Evolutionary conservation across 495 filamentous ascomycete genomes (phyloP).

Genomic region (Neurospora tetraspora): DNA sequence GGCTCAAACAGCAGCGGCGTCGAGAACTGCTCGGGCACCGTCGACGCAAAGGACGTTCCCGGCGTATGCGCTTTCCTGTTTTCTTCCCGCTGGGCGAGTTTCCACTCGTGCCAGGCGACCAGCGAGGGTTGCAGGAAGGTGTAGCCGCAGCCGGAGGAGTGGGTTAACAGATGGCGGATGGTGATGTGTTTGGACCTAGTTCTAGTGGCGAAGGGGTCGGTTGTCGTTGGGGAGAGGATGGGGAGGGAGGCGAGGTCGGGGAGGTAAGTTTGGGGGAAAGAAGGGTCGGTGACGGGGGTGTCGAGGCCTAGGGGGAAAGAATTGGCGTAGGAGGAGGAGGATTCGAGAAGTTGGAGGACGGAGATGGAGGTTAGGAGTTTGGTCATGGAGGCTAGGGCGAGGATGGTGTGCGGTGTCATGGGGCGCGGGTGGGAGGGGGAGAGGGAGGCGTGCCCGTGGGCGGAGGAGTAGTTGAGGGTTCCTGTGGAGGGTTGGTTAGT

Average conservation of each 20-base stretch:
- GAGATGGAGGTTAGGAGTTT: constrained; percentile 27
- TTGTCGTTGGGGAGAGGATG: neutral
- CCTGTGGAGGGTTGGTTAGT: constrained; percentile 2
- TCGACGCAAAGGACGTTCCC: neutral
- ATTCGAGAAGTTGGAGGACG: constrained; percentile 27
- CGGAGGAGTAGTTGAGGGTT: constrained; percentile 16
- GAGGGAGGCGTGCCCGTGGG: constrained; percentile 10
- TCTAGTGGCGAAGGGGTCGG: neutral
- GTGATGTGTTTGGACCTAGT: constrained; percentile 23
- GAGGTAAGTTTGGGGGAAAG: constrained; percentile 1
- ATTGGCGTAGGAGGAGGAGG: constrained; percentile 21
- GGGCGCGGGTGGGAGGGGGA: neutral
- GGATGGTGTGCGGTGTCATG: constrained; percentile 15
- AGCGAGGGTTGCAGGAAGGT: constrained; percentile 17
- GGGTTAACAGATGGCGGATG: constrained; percentile 26
- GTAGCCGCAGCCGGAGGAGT: constrained; percentile 24
- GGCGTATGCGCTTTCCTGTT: too few species aligned
- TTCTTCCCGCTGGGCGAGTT: too few species aligned
- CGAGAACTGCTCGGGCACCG: constrained; percentile 19
- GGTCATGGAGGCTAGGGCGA: constrained; percentile 24
- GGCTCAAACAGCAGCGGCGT: constrained; percentile 29
- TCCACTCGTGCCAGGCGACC: constrained; percentile 3
- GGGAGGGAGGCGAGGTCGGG: constrained; percentile 23
- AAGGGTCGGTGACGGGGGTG: constrained; percentile 24
- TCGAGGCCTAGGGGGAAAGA: constrained; percentile 13